Evolutionary conservation across 2,329 filamentous ascomycete species (phyloP).

Genomic region (Eutypa lata): DNA sequence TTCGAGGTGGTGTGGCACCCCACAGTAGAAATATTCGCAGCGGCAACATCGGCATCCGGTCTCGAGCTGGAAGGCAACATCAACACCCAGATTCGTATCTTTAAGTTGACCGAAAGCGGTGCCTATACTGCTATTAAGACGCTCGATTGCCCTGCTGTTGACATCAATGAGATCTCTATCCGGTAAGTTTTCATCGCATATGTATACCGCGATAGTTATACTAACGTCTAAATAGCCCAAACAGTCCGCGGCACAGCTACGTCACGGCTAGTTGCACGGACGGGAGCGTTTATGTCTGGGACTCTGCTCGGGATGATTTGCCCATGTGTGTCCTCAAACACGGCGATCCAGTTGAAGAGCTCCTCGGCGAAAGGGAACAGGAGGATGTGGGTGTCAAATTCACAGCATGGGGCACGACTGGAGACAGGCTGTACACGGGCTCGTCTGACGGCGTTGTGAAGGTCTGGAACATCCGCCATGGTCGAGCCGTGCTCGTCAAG

Average conservation of each 20-base stretch:
- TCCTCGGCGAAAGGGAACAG: conserved; percentile 44
- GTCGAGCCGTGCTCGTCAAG: conserved; percentile 43
- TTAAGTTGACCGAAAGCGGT: conserved; percentile 31
- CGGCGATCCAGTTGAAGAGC: conserved; percentile 37
- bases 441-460: conserved; percentile 62
- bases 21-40: conserved; percentile 48
- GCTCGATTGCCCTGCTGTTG: conserved; percentile 56
- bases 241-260: conserved; percentile 47
- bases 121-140: conserved; percentile 47
- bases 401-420: conserved; percentile 55
- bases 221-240: conserved; percentile 41
- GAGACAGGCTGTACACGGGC: conserved; percentile 60
- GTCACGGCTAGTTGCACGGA: conserved; percentile 61
- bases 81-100: conserved; percentile 57
- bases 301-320: conserved; percentile 52
- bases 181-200: conserved; percentile 30
- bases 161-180: conserved; percentile 62
- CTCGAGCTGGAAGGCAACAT: conserved; percentile 39
- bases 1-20: conserved; percentile 66
- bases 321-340: conserved; percentile 56
- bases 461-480: conserved; percentile 57
- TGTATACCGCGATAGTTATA: not conserved
- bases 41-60: conserved; percentile 53
- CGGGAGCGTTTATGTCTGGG: conserved; percentile 62
- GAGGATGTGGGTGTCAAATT: conserved; percentile 64